These are phyloP conservation scores for Cytidiella melzeri DNA, from an alignment of 768 basidiomycete species.

Conservation along the genomic window DNA sequence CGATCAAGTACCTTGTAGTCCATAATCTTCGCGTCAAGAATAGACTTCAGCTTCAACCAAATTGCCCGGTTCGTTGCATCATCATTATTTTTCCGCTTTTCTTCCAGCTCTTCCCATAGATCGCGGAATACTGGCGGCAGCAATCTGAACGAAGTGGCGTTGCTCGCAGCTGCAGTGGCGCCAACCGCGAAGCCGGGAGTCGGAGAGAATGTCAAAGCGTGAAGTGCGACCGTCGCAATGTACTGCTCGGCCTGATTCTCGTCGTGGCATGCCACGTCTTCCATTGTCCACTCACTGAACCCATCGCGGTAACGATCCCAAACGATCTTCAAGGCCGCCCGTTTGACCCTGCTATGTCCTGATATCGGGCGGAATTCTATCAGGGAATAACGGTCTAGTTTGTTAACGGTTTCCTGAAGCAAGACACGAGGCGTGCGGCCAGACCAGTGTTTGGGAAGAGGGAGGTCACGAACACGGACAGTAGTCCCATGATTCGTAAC, in stretches of 20 bases:
- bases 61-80: slow-evolving; percentile 58
- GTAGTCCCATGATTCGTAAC: slow-evolving; percentile 49
- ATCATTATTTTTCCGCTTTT: slow-evolving; percentile 49
- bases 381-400: slow-evolving; percentile 68
- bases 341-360: slow-evolving; percentile 64
- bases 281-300: slow-evolving; percentile 72
- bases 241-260: slow-evolving; percentile 84
- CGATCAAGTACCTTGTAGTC: slow-evolving; percentile 39
- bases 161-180: slow-evolving; percentile 37
- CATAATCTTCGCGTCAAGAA: slow-evolving; percentile 57
- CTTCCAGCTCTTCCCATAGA: slow-evolving; percentile 88
- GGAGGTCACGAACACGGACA: slow-evolving; percentile 61
- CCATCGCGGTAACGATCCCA: slow-evolving; percentile 53
- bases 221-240: slow-evolving; percentile 79
- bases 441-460: slow-evolving; percentile 77
- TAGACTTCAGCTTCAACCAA: slow-evolving; percentile 63
- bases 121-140: slow-evolving; percentile 83
- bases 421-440: slow-evolving; percentile 74
- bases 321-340: slow-evolving; percentile 64
- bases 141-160: slow-evolving; percentile 63
- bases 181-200: slow-evolving; percentile 59
- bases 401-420: slow-evolving; percentile 61
- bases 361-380: slow-evolving; percentile 63
- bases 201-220: slow-evolving; percentile 62
- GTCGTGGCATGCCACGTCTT: slow-evolving; percentile 74